phyloP scores from a whole-genome alignment of 176 grass and related monocot genomes.

The Zea luxurians region DNA sequence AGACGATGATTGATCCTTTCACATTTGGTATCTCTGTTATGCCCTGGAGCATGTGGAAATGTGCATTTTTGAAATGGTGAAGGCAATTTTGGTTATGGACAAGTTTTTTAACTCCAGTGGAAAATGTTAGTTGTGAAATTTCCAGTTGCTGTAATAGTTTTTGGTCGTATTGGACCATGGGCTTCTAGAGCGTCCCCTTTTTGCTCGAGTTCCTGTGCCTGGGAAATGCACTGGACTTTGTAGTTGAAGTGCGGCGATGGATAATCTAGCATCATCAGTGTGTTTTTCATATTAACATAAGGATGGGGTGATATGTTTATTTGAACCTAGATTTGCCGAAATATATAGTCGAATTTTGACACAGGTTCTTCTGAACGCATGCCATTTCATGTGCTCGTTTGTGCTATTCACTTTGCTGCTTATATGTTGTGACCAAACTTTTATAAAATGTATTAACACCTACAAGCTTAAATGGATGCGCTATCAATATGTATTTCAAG shows the following conservation, averaged over 20 bases:
- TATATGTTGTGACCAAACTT: too few relatives aligned
- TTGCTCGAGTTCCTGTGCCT: neutral
- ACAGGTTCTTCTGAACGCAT: neutral
- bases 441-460: neutral
- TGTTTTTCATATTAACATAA: neutral
- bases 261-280: neutral
- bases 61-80: neutral
- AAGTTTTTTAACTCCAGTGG: neutral
- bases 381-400: neutral
- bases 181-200: neutral
- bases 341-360: too few relatives aligned
- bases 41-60: neutral
- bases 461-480: neutral
- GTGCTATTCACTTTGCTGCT: neutral
- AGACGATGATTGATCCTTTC: constrained; percentile 48
- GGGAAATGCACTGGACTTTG: constrained; percentile 13
- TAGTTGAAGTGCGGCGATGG: neutral
- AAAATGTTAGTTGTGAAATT: constrained; percentile 5
- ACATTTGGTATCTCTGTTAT: neutral
- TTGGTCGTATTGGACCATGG: neutral
- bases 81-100: constrained; percentile 19
- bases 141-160: neutral
- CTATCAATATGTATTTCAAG: neutral
- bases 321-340: neutral
- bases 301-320: neutral